Conservation (phyloP, 2,329 filamentous ascomycete species). For the Aspergillus fumigatiaffinis region DNA sequence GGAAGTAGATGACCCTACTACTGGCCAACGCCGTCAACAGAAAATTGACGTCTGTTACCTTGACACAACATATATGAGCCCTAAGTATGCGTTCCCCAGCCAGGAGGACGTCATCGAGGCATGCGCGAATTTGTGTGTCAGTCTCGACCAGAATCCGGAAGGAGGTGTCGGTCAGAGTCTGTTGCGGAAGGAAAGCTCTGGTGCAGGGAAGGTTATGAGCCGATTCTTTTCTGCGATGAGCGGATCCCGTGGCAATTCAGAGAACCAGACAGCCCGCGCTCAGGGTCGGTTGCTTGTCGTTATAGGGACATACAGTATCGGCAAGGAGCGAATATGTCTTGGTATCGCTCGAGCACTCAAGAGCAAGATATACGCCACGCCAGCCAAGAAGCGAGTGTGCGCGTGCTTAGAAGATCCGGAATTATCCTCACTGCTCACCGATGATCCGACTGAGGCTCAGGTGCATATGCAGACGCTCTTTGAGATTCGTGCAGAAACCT, state of each 20-base stretch:
- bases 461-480: conserved; percentile 97
- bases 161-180: conserved; percentile 54
- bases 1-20: conserved; percentile 64
- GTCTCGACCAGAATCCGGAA: conserved; percentile 66
- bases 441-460: conserved; percentile 77
- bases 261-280: conserved; percentile 27
- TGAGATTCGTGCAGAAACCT: conserved; percentile 85
- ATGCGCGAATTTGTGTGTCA: conserved; percentile 83
- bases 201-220: conserved; percentile 56
- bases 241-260: conserved; percentile 20
- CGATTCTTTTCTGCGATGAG: conserved; percentile 56
- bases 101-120: conserved; percentile 84
- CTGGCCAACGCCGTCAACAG: conserved; percentile 71
- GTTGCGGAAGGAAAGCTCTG: conserved; percentile 55
- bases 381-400: conserved; percentile 80
- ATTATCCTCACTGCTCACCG: conserved; percentile 71
- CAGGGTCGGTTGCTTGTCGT: conserved; percentile 77
- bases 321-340: conserved; percentile 92
- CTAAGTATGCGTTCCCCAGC: conserved; percentile 88
- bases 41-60: conserved; percentile 94
- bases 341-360: conserved; percentile 82
- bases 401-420: conserved; percentile 81
- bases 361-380: conserved; percentile 83
- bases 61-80: conserved; percentile 94
- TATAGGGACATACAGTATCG: conserved; percentile 95